Conservation (phyloP, 2,329 filamentous ascomycete genomes). For the Chaetomium olivaceum region DNA sequence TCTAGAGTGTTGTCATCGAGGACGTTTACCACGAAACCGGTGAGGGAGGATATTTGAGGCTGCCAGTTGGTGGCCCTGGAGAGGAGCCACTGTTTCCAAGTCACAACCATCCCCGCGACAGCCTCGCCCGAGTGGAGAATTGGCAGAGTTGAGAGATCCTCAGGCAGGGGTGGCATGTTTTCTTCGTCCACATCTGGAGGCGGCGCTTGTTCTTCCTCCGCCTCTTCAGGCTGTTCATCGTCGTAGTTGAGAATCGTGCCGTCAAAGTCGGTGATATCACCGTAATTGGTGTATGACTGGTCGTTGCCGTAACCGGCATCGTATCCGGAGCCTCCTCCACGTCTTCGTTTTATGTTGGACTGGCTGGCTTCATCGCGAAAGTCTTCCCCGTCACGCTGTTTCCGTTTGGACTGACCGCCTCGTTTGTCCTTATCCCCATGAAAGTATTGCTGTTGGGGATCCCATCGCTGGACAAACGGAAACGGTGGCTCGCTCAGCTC, state of each 20-base stretch:
- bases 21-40: conserved; percentile 63
- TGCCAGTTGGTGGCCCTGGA: conserved; percentile 65
- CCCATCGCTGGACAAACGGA: conserved; percentile 88
- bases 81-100: conserved; percentile 66
- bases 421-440: conserved; percentile 44
- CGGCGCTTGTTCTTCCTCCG: conserved; percentile 34
- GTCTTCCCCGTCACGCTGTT: conserved; percentile 44
- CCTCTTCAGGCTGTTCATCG: conserved; percentile 37
- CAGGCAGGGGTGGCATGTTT: conserved; percentile 65
- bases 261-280: conserved; percentile 44
- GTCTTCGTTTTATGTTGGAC: conserved; percentile 48
- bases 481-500: conserved; percentile 77
- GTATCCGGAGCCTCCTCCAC: conserved; percentile 44
- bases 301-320: conserved; percentile 13
- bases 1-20: conserved; percentile 56
- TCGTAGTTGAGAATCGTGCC: conserved; percentile 47
- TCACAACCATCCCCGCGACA: conserved; percentile 62
- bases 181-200: conserved; percentile 41
- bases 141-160: conserved; percentile 56
- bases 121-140: conserved; percentile 50
- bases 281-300: conserved; percentile 30
- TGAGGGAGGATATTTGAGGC: conserved; percentile 63
- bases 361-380: conserved; percentile 43
- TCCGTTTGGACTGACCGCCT: conserved; percentile 52
- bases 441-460: conserved; percentile 64